Conservation (phyloP, 139 green algal species). For the Gonium pectorale region DNA sequence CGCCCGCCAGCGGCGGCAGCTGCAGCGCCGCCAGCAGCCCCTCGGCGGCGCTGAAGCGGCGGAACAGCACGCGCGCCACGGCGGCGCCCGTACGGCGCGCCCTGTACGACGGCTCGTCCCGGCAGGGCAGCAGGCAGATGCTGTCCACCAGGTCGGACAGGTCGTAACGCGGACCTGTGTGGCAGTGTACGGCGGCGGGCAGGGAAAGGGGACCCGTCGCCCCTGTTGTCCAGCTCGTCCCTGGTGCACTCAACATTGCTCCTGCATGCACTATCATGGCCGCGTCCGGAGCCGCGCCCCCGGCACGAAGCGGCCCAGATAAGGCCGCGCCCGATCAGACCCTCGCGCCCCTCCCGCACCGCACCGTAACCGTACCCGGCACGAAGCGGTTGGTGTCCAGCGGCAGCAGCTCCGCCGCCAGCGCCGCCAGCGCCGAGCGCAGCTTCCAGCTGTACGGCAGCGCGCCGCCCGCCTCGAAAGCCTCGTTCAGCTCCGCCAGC, state of each 20-base stretch:
- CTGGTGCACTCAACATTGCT: too few relatives aligned
- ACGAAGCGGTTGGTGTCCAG: conserved; percentile 8
- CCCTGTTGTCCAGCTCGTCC: too few relatives aligned
- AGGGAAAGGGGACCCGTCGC: too few relatives aligned
- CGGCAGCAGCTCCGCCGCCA: conserved; percentile 23
- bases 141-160: neutral
- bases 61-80: neutral
- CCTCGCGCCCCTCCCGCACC: neutral
- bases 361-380: neutral
- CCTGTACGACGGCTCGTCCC: conserved; percentile 21
- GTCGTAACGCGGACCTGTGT: too few relatives aligned
- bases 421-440: conserved; percentile 2
- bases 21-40: neutral
- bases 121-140: neutral
- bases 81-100: neutral
- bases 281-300: too few relatives aligned
- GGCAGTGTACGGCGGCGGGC: too few relatives aligned
- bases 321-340: too few relatives aligned
- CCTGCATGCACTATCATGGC: too few relatives aligned
- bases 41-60: neutral
- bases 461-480: neutral
- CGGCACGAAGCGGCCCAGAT: too few relatives aligned
- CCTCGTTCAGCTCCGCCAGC: neutral
- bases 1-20: conserved; percentile 18
- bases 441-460: conserved; percentile 42